Conservation (phyloP, 345 rosid genomes). For the Dimocarpus longan region DNA sequence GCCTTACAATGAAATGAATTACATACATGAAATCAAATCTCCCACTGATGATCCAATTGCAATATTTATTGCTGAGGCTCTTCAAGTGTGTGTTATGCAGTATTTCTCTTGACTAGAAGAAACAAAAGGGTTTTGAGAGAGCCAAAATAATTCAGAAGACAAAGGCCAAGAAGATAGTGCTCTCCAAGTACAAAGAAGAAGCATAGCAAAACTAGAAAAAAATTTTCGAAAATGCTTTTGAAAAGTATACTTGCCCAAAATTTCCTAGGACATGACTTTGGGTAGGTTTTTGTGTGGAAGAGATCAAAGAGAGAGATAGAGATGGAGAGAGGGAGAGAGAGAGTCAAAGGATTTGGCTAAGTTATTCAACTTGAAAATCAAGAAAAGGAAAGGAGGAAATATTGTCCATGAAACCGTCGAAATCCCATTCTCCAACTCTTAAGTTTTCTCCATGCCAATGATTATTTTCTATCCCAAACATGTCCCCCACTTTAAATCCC, state of each 20-base stretch:
- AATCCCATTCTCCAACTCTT: constrained; percentile 87
- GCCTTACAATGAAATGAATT: background rate
- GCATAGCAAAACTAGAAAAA: background rate
- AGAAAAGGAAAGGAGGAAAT: constrained; percentile 73
- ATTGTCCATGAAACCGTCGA: constrained; percentile 76
- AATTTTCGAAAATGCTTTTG: background rate
- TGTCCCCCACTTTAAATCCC: constrained; percentile 52
- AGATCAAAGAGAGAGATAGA: background rate
- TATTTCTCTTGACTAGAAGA: background rate
- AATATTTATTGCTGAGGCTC: constrained; percentile 17
- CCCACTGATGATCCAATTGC: background rate
- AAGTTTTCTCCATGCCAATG: constrained; percentile 75
- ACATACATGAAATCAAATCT: constrained; percentile 14
- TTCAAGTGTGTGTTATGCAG: background rate
- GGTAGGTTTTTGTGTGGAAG: constrained; percentile 13
- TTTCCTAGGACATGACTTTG: constrained; percentile 21
- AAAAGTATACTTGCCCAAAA: constrained; percentile 23
- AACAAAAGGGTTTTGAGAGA: background rate
- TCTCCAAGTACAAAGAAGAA: background rate
- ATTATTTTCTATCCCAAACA: constrained; percentile 56
- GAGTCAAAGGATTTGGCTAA: constrained; percentile 9
- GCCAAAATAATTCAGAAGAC: background rate
- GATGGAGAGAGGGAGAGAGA: background rate
- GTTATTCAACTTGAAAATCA: constrained; percentile 75
- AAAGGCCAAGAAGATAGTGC: background rate